phyloP scores from a whole-genome alignment of 1,284 basidiomycete species.

The Apiotrichum gracile region DNA sequence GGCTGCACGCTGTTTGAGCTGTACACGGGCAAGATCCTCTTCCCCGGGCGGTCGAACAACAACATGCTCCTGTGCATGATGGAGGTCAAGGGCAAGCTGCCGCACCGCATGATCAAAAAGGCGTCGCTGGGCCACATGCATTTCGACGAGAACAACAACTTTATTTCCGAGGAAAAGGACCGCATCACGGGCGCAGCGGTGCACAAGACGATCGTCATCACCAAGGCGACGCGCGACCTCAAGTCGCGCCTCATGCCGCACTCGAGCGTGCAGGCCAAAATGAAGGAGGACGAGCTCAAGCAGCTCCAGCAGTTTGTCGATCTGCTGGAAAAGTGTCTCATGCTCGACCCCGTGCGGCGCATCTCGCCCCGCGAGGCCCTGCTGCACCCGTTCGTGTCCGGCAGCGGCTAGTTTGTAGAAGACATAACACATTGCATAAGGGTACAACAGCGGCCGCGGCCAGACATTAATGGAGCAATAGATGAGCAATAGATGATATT shows the following conservation, averaged over 20 bases:
- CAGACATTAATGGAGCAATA: too few species aligned
- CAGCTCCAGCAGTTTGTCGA: conserved; percentile 80
- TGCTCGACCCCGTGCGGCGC: conserved; percentile 80
- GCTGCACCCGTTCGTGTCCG: conserved; percentile 70
- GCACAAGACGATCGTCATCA: conserved; percentile 71
- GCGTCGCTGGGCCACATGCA: conserved; percentile 85
- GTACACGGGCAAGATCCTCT: conserved; percentile 96
- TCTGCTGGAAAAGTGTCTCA: conserved; percentile 82
- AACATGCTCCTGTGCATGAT: conserved; percentile 97
- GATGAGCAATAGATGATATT: not conserved
- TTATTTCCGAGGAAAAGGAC: conserved; percentile 67
- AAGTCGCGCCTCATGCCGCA: conserved; percentile 75
- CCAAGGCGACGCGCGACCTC: conserved; percentile 77
- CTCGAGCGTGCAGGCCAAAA: conserved; percentile 58
- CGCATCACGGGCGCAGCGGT: conserved; percentile 72
- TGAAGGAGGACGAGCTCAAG: conserved; percentile 84
- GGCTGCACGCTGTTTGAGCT: conserved; percentile 97
- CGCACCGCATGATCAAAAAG: conserved; percentile 88
- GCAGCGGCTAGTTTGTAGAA: not conserved
- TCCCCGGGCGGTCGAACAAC: conserved; percentile 94
- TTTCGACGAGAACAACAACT: conserved; percentile 74
- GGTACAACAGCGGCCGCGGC: not conserved
- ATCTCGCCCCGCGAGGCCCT: conserved; percentile 84
- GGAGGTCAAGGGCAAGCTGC: conserved; percentile 92
- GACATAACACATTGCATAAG: not conserved